Evolutionary conservation across 345 rosid species (phyloP), one percentile per base, ranked within the genome.

Genomic region (Dipteronia dyeriana): DNA sequence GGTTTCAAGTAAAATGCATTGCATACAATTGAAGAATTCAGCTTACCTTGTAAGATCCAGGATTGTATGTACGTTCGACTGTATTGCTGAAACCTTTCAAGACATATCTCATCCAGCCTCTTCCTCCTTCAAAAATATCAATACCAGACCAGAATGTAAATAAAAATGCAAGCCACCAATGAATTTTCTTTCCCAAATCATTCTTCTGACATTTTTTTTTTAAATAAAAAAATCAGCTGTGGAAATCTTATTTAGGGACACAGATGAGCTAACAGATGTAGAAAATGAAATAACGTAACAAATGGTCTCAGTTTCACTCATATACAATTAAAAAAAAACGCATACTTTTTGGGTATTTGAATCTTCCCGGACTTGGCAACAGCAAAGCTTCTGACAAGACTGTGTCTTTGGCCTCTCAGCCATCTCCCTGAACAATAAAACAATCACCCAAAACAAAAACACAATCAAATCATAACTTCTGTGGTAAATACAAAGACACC

Each of bases 61-160:
- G 99, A 92, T 75, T 96, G 97, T 78, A 92, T 87, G 14, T 82
- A 80, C 1, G 92, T 82, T 74, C 98, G 91, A 78, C 98, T 96
- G 76, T 94, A 90, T 70, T 92, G 95, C 84, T 92, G 84, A 86
- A 82, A 96, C 88, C 98, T 92, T 84, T 96, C 98, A 5, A 92
- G 87, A 78, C 98, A 96, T 31, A 93, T 78, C 84, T 96, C 99
- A 72, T 96, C 98, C 43, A 96, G 93, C 88, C 98, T 91, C 86
- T 70, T 87, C 71, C 84, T 96, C 85, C 97, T 91, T 84, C 2
- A 76, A 79, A 75, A 74, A 64, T 56, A 57, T 47, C 75, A 65
- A 56, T 26, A 76, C 16, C 5, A 14, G 14, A 45, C 39, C 43
- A 25, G 2, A 66, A 38, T 71, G 74, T 43, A 23, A 60, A 29